Base-by-base conservation (phyloP, 2,329 filamentous ascomycete genomes). In the Huntiella moniliformis region DNA sequence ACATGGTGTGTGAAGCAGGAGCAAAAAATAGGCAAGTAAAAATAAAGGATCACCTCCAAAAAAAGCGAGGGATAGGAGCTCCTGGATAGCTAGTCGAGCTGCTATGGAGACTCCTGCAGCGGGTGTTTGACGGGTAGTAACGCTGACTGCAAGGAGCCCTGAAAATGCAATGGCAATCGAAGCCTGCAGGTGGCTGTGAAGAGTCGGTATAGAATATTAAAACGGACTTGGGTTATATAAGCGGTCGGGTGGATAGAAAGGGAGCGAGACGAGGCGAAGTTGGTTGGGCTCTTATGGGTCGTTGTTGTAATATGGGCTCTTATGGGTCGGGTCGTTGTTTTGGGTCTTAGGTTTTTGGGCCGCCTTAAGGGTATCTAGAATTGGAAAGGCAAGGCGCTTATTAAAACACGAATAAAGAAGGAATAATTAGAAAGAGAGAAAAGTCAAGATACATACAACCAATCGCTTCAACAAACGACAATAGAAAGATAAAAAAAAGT, bases 1-100 rank as follows among this genome's bases (percentile, higher is more conserved):
- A 46, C 47, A 49, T 49, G 35, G 17, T 44, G 35, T 7, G 6
- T 7, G 31, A 43, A 34, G 31, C 32, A 38, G 16, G 10, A 43
- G n/a, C 13, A n/a, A 34, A 34, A 44, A 22, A 8, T 18, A 28
- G 3, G 10, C n/a, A 16, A 41, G 22, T 8, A 12, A 41, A 6
- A 13, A 34, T 10, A 40, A 28, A 34, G 13, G 36, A 38, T 38
- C 36, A 38, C 17, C 8, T 12, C 13, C 34, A 4, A 12, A 17
- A 38, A 28, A 28, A 28, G 22, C 22, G 22, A 28, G 40, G 40
- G 42, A 35, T 34, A 16, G 42, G 35, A 22, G 15, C 34, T 34
- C 17, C 42, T 16, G 16, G 16, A 38, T 33, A 12, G 15, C 13
- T 22, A 31, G 39, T 41, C 17, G 18, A 11, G 16, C 18, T 28